Base-by-base conservation (phyloP, 2,329 filamentous ascomycete genomes). In the Neocatenulostroma microsporum region DNA sequence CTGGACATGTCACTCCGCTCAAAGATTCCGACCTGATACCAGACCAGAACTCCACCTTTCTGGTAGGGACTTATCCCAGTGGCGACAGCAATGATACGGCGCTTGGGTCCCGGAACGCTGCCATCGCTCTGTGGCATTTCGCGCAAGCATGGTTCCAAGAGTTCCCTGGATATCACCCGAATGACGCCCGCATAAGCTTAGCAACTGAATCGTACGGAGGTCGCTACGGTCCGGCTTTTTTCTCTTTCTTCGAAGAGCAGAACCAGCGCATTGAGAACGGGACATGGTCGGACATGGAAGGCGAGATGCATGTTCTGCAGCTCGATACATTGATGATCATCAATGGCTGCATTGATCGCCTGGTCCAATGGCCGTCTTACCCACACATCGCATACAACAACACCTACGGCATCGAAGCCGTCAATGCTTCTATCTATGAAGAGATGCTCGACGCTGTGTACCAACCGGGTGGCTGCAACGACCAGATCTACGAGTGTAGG, bases 151-250 rank as follows among this genome's bases (percentile, higher is more conserved):
- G 30, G 63, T 45, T 53, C 21, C 5, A 24, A 4, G 24, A 32
- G 7, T 55, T 52, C 21, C 45, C 49, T 10, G 41, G 44, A 18
- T 45, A 41, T n/a, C n/a, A n/a, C n/a, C n/a, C n/a, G n/a, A 4
- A 30, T 30, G n/a, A 31, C n/a, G n/a, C n/a, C n/a, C n/a, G n/a
- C n/a, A 14, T 19, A 26, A 9, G 21, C 27, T 29, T 13, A 25
- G 8, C 9, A 32, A 76, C 73, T 0, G 78, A 84, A 56, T 80
- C 76, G 51, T 84, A 84, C 51, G 74, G 74, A 2, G n/a, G 73
- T 39, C 39, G 34, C 14, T 77, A 74, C 46, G 72, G 72, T 1
- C 75, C 75, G 1, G 69, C 68, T 17, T 76, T 76, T 42, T 66
- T 68, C 12, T 58, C 63, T 8, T 73, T 73, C 48, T 72, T 79